Base-by-base conservation (phyloP, 306 rosid genomes). In the Acacia confusa region DNA sequence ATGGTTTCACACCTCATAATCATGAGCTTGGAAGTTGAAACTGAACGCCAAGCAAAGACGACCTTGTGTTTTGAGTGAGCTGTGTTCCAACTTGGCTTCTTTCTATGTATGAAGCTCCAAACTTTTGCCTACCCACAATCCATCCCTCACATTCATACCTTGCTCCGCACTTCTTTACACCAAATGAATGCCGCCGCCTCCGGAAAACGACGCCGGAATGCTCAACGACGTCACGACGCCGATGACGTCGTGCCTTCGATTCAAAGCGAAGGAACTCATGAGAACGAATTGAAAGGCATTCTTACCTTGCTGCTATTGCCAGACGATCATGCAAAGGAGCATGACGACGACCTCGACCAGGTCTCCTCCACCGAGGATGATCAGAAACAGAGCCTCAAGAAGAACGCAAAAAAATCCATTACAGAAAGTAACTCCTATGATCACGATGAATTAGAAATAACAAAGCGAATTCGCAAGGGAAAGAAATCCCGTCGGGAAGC, bases 251-350 rank as follows among this genome's bases (percentile, higher is more conserved):
- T 34, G 28, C 63, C 85, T 45, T 72, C 57, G 58, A 71, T 28
- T 78, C 79, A 78, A 6, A 63, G 63, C 10, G 84, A 83, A 74
- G 30, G 50, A 10, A 45, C 16, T 9, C 80, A 85, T 75, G 89
- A 77, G 55, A 88, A 78, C 36, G 95, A 89, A 45, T 25, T 86
- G 3, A 89, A 90, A 58, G 99, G 95, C 2, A 10, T 60, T 25
- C 34, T 60, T 19, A 82, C 94, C 4, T 90, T 95, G 38, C 57
- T 93, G 17, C 78, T 91, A 0, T 79, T 90, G 17, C 63, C 91
- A 0, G 94, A 28, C 69, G 69, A 92, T 6, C 93, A 95, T 57
- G 90, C 89, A 70, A 91, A 91, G 65, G 91, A 87, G 81, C 78
- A 57, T 9, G 72, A 36, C 14, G 81, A 88, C 17, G 83, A 88